Conservation (phyloP, 2,329 filamentous ascomycete genomes). For the Pezicula carpinea region DNA sequence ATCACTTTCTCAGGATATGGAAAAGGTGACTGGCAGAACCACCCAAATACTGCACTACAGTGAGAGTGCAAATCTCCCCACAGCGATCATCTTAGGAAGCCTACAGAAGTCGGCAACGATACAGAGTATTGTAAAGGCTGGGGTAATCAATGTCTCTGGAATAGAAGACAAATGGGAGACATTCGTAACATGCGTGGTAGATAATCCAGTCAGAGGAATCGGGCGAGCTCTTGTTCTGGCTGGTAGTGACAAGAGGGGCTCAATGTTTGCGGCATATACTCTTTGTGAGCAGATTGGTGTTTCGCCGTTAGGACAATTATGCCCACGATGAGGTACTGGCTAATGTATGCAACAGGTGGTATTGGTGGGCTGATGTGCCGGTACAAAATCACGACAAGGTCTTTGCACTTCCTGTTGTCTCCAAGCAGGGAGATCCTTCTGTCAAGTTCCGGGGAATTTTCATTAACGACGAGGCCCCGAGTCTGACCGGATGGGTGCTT, state of each 20-base stretch:
- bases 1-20: no score
- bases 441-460: slow-evolving; percentile 54
- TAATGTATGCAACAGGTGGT: slow-evolving; percentile 51
- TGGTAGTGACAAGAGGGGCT: slow-evolving; percentile 59
- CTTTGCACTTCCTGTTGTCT: slow-evolving; percentile 39
- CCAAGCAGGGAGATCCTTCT: slow-evolving; percentile 42
- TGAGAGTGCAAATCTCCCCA: no score
- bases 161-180: slow-evolving; percentile 65
- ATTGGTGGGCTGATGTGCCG: slow-evolving; percentile 50
- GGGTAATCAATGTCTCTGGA: slow-evolving; percentile 50
- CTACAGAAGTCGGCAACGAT: slow-evolving; percentile 58
- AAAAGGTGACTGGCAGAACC: no score
- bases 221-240: slow-evolving; percentile 58
- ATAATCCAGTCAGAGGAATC: slow-evolving; percentile 49
- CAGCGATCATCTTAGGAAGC: slow-evolving; percentile 61
- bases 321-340: not conserved
- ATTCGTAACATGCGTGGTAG: slow-evolving; percentile 52
- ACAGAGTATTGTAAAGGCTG: slow-evolving; percentile 47
- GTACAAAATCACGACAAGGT: slow-evolving; percentile 37
- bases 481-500: slow-evolving; percentile 55
- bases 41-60: no score
- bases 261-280: slow-evolving; percentile 62
- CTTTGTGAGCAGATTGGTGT: slow-evolving; percentile 59
- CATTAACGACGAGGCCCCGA: slow-evolving; percentile 53
- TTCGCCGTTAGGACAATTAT: slow-evolving; percentile 36